These are phyloP conservation scores for Berkeleyomyces basicola DNA, from an alignment of 2,329 filamentous ascomycete species.

Conservation along the genomic window DNA sequence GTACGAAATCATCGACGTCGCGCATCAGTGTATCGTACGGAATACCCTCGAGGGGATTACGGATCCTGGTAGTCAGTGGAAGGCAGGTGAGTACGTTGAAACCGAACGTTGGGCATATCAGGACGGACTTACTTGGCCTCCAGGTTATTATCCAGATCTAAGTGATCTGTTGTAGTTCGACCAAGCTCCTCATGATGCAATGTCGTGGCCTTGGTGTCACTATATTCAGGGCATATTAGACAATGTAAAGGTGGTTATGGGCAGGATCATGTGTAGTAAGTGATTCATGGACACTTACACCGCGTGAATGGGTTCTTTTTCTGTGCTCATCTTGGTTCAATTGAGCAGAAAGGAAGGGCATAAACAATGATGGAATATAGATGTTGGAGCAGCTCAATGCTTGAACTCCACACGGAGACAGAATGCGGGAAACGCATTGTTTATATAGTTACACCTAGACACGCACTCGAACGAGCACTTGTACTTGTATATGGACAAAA, in stretches of 20 bases:
- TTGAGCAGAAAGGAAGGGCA: background rate
- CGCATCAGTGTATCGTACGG: slow-evolving; percentile 34
- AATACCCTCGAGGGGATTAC: slow-evolving; percentile 32
- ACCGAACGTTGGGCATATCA: background rate
- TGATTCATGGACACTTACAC: background rate
- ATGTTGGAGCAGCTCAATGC: background rate
- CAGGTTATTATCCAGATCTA: slow-evolving; percentile 22
- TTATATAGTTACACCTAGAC: background rate
- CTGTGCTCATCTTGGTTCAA: background rate
- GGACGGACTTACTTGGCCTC: slow-evolving; percentile 26
- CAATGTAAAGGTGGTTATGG: background rate
- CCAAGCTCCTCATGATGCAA: slow-evolving; percentile 14
- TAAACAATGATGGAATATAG: background rate
- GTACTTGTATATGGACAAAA: too few relatives aligned
- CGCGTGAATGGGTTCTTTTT: background rate
- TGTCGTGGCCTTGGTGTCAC: background rate
- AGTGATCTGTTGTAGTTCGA: too few relatives aligned
- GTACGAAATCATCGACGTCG: slow-evolving; percentile 36
- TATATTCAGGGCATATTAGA: background rate
- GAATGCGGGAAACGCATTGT: background rate
- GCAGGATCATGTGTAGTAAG: background rate
- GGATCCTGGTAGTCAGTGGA: slow-evolving; percentile 21
- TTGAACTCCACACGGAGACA: background rate
- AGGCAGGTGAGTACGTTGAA: background rate
- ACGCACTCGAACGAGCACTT: too few relatives aligned